A percentile compares a stretch with the other conserved stretches of the same genome.
Conservation (phyloP, 371 early-diverging fungal species). For the Circinella minor region DNA sequence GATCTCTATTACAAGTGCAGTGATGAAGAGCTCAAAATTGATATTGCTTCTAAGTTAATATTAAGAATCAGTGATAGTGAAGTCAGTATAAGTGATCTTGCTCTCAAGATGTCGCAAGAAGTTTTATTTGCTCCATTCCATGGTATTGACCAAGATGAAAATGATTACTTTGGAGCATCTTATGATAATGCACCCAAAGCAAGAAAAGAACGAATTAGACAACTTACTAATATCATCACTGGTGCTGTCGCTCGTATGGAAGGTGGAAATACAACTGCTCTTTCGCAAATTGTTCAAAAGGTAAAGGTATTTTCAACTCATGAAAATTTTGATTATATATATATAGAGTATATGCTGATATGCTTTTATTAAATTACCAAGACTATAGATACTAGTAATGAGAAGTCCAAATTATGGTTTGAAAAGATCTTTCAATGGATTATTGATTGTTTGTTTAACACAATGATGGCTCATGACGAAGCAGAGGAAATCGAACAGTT, state of each 20-base stretch:
- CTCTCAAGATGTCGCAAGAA: slow-evolving; percentile 73
- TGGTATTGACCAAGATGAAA: slow-evolving; percentile 38
- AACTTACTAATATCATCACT: slow-evolving; percentile 46
- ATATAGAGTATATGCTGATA: background rate
- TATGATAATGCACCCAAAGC: slow-evolving; percentile 36
- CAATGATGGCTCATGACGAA: slow-evolving; percentile 60
- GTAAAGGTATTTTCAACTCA: slow-evolving; percentile 4
- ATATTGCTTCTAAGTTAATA: slow-evolving; percentile 78
- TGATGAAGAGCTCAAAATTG: slow-evolving; percentile 57
- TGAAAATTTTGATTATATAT: background rate
- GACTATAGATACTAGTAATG: slow-evolving; percentile 40
- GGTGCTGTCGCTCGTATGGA: slow-evolving; percentile 51
- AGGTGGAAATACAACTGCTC: slow-evolving; percentile 23
- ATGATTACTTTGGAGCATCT: slow-evolving; percentile 40
- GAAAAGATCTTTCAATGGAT: slow-evolving; percentile 62
- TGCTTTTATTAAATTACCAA: background rate
- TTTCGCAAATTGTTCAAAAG: slow-evolving; percentile 41
- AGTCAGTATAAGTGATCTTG: slow-evolving; percentile 71
- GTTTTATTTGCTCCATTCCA: slow-evolving; percentile 69
- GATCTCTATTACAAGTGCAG: slow-evolving; percentile 68
- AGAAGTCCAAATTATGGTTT: slow-evolving; percentile 38
- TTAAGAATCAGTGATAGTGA: slow-evolving; percentile 84
- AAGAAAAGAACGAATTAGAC: slow-evolving; percentile 47
- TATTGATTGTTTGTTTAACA: slow-evolving; percentile 55
- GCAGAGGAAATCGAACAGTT: slow-evolving; percentile 37